These are phyloP conservation scores for Hordeum marinum DNA, from an alignment of 176 grass and related monocot species.

Conservation along the genomic window DNA sequence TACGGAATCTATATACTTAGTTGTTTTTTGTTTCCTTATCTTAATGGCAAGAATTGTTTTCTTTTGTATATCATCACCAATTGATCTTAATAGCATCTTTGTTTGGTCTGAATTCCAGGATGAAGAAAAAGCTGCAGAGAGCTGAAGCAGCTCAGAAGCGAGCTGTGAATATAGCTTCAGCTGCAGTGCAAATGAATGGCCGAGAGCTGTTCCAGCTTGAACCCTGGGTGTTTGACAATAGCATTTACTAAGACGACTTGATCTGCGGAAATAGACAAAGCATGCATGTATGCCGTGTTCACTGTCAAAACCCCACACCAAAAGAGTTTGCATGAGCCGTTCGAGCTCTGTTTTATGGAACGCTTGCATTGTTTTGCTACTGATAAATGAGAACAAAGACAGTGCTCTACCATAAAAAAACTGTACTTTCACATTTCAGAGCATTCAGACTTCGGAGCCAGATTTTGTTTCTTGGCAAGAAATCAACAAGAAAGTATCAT, in stretches of 20 bases:
- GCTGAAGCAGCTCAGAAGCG: conserved; percentile 58
- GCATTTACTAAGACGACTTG: conserved; percentile 40
- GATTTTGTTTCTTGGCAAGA: not conserved
- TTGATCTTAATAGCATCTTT: not conserved
- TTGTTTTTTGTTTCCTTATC: not conserved
- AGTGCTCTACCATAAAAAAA: not conserved
- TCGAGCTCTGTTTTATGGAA: too few relatives aligned
- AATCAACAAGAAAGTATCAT: too few relatives aligned
- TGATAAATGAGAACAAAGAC: not conserved
- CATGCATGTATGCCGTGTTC: not conserved
- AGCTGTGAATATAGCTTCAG: conserved; percentile 47
- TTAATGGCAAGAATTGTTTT: not conserved
- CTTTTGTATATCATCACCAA: not conserved
- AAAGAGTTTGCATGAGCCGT: not conserved
- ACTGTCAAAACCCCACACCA: not conserved
- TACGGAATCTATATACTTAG: too few relatives aligned
- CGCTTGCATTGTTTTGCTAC: not conserved
- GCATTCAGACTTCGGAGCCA: not conserved
- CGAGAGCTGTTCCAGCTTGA: conserved; percentile 75
- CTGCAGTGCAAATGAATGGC: conserved; percentile 73
- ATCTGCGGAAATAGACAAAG: not conserved
- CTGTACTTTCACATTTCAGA: too few relatives aligned
- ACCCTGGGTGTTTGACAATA: conserved; percentile 82
- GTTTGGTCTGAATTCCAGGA: conserved; percentile 38
- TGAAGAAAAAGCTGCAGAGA: conserved; percentile 39